These are phyloP conservation scores for Taxillus chinensis DNA, from an alignment of 164 flowering plant species.

Conservation along the genomic window DNA sequence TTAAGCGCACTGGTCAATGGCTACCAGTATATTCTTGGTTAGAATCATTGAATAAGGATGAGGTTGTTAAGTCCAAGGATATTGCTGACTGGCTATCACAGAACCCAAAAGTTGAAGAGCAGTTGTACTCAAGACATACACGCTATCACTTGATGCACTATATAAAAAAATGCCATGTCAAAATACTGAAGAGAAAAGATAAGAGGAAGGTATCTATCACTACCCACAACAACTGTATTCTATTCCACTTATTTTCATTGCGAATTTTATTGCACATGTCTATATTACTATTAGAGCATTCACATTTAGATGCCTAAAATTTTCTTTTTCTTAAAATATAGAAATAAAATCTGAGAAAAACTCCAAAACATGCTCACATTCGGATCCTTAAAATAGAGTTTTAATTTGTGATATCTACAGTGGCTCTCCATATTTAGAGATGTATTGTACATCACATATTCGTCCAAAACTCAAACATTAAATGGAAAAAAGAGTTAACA, in stretches of 20 bases:
- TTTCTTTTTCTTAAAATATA: no score
- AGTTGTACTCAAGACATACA: constrained; percentile 61
- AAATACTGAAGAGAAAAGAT: constrained; percentile 66
- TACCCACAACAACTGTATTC: constrained; percentile 1
- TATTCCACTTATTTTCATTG: neutral
- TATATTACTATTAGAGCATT: no score
- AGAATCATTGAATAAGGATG: constrained; percentile 62
- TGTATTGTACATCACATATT: no score
- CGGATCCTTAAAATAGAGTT: no score
- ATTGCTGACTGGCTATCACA: constrained; percentile 65
- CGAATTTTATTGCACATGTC: no score
- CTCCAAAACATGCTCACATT: no score
- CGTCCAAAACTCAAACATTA: no score
- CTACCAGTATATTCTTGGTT: constrained; percentile 84
- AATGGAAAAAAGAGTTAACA: no score
- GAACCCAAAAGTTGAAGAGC: constrained; percentile 55
- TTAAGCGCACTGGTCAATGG: constrained; percentile 90
- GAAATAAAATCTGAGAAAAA: no score
- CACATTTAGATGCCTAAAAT: no score
- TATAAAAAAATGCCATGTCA: constrained; percentile 74
- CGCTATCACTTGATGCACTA: constrained; percentile 87
- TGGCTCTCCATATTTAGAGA: no score
- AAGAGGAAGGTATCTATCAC: constrained; percentile 38
- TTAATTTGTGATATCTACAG: no score
- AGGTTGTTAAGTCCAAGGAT: constrained; percentile 71